Base-by-base conservation (phyloP, 495 filamentous ascomycete genomes). In the Penicillium waksmanii region DNA sequence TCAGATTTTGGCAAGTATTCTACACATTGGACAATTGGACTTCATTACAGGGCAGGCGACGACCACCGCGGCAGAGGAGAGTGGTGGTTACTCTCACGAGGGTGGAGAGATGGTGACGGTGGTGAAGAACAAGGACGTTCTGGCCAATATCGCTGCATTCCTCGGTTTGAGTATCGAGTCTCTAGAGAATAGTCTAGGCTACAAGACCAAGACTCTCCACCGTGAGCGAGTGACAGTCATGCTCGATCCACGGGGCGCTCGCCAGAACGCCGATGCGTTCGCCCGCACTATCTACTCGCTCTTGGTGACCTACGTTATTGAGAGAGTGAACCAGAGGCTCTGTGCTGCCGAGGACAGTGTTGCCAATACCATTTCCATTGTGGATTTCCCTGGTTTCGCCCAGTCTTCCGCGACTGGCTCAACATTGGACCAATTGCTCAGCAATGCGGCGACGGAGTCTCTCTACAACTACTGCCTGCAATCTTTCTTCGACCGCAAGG, bases 381-480 rank as follows among this genome's bases (percentile, higher is more conserved):
- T 98, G 62, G 95, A 98, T 70, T 98, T 98, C 73, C 95, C 95
- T 0, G 95, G 95, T 23, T 98, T 98, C 70, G 84, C 93, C 49
- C 91, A 94, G 66, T 83, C 87, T 36, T 80, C 86, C 31, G 82
- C 92, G 0, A 97, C 94, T 3, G 88, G 89, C 8, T 96, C 91
- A 4, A 84, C 86, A 2, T 81, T 98, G 17, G 95, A 98, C 63
- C 95, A 98, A 72, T 84, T 98, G 5, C 87, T 98, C 12, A 96
- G 88, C 77, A 98, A 98, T 71, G 91, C 93, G 3, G 95, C 95
- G 4, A 90, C 86, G 8, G 95, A 98, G 74, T 89, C 87, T 0
- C 76, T 97, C 13, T 96, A 96, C 79, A 91, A 97, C 68, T 89
- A 96, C 64, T 93, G 91, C 40, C 82, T 97, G 38, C 93, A 96